Conservation (phyloP, 1,284 basidiomycete genomes). For the Trametes pubescens region DNA sequence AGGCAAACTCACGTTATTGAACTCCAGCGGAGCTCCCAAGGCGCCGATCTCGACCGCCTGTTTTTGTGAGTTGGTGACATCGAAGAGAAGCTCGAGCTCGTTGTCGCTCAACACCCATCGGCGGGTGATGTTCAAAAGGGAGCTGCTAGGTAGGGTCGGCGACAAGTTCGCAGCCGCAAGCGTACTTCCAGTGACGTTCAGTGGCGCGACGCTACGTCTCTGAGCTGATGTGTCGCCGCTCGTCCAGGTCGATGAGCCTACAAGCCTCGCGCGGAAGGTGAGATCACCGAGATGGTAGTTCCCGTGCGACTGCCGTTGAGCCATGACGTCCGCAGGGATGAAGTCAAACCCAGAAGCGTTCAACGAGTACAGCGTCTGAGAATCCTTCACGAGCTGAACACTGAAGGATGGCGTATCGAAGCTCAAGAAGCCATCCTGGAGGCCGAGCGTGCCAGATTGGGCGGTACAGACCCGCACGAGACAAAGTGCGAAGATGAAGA, state of each 20-base stretch:
- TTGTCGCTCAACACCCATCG: slow-evolving; percentile 57
- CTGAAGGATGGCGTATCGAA: slow-evolving; percentile 56
- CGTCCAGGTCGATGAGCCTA: slow-evolving; percentile 56
- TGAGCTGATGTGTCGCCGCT: slow-evolving; percentile 56
- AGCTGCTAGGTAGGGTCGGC: slow-evolving; percentile 55
- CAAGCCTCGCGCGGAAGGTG: slow-evolving; percentile 58
- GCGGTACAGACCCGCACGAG: slow-evolving; percentile 10
- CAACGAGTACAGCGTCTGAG: slow-evolving; percentile 64
- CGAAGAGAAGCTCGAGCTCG: slow-evolving; percentile 58
- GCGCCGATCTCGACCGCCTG: slow-evolving; percentile 62
- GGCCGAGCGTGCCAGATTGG: slow-evolving; percentile 46
- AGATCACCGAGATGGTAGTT: slow-evolving; percentile 67
- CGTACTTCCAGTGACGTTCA: slow-evolving; percentile 51
- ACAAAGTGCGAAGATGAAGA: not conserved
- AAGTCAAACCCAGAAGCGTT: slow-evolving; percentile 57
- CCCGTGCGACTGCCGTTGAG: slow-evolving; percentile 54
- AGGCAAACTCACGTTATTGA: slow-evolving; percentile 56
- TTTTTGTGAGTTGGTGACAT: slow-evolving; percentile 57
- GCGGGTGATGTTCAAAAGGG: slow-evolving; percentile 59
- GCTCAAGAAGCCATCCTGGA: slow-evolving; percentile 56
- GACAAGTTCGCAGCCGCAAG: slow-evolving; percentile 59
- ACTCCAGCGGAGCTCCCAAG: slow-evolving; percentile 61
- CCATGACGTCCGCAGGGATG: slow-evolving; percentile 62
- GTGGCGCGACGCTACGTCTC: slow-evolving; percentile 51
- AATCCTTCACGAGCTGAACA: slow-evolving; percentile 62